Evolutionary conservation across 768 basidiomycete genomes (phyloP).

Genomic region (Leccinellum rugosiceps): DNA sequence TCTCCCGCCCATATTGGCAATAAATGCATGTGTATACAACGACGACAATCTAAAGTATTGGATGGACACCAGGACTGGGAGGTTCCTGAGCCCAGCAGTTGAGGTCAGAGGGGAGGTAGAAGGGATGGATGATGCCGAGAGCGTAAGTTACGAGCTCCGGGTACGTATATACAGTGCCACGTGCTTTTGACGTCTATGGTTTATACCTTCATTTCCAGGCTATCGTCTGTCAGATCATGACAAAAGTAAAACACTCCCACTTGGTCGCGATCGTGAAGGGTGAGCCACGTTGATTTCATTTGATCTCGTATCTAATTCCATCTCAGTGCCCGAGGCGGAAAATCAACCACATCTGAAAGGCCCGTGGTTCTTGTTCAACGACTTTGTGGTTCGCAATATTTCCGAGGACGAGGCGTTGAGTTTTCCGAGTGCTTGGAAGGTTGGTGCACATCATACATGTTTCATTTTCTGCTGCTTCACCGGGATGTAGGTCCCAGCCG

Average conservation of each 20-base stretch:
- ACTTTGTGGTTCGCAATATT: slow-evolving; percentile 86
- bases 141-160: slow-evolving; percentile 65
- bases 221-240: slow-evolving; percentile 74
- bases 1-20: slow-evolving; percentile 78
- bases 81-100: slow-evolving; percentile 58
- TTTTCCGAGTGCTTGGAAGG: slow-evolving; percentile 93
- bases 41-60: slow-evolving; percentile 73
- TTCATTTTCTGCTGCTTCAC: not conserved
- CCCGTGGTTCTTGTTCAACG: slow-evolving; percentile 95
- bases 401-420: slow-evolving; percentile 84
- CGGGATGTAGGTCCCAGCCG: slow-evolving; percentile 67
- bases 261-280: slow-evolving; percentile 87
- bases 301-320: not conserved
- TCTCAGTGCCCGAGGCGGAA: slow-evolving; percentile 68
- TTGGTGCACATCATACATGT: slow-evolving; percentile 27
- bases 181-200: not conserved
- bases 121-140: slow-evolving; percentile 53
- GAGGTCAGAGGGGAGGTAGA: slow-evolving; percentile 58
- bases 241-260: slow-evolving; percentile 73
- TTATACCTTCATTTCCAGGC: slow-evolving; percentile 44
- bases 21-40: slow-evolving; percentile 81
- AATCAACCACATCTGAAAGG: slow-evolving; percentile 37
- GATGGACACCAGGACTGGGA: slow-evolving; percentile 49
- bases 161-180: slow-evolving; percentile 42
- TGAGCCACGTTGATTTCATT: slow-evolving; percentile 19